Evolutionary conservation across 352 stramenopile species (phyloP).

Genomic region (Phytophthora pisi): DNA sequence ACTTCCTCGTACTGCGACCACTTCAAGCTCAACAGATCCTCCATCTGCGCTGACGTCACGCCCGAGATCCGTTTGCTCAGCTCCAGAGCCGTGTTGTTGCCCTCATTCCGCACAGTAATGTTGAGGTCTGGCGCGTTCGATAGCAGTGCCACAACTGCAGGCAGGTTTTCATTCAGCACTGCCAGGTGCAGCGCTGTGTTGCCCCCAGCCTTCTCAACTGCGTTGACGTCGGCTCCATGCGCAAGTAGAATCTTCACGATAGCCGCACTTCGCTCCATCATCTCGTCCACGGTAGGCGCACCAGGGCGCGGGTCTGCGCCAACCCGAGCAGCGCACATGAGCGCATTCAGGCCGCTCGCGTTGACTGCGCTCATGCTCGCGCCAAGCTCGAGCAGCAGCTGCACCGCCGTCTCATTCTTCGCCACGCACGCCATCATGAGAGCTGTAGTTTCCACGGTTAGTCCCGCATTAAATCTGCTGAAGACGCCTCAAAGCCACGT

Average conservation of each 20-base stretch:
- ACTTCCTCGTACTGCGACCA: slow-evolving; percentile 28
- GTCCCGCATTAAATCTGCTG: neutral
- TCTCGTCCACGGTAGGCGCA: slow-evolving; percentile 31
- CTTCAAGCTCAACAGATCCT: slow-evolving; percentile 34
- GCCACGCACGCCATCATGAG: slow-evolving; percentile 88
- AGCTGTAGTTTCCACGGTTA: slow-evolving; percentile 35
- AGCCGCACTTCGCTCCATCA: slow-evolving; percentile 47
- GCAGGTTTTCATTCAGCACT: slow-evolving; percentile 63
- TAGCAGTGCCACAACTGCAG: slow-evolving; percentile 47
- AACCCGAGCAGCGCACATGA: slow-evolving; percentile 80
- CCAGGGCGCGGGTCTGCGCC: slow-evolving; percentile 38
- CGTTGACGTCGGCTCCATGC: slow-evolving; percentile 50
- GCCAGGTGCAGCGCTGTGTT: slow-evolving; percentile 83
- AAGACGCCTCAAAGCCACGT: neutral
- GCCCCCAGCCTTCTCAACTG: slow-evolving; percentile 40
- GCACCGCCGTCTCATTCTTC: slow-evolving; percentile 66
- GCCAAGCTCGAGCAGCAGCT: slow-evolving; percentile 49
- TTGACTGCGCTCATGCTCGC: slow-evolving; percentile 53
- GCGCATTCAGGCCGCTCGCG: slow-evolving; percentile 63
- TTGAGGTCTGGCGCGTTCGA: slow-evolving; percentile 24
- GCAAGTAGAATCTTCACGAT: slow-evolving; percentile 63
- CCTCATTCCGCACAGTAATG: slow-evolving; percentile 42
- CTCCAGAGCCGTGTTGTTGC: slow-evolving; percentile 41
- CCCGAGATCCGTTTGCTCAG: slow-evolving; percentile 39
- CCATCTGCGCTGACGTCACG: slow-evolving; percentile 29